Evolutionary conservation across 2,329 filamentous ascomycete species (phyloP), one percentile per base, ranked within the genome.

Genomic region (Aspergillus hiratsukae): DNA sequence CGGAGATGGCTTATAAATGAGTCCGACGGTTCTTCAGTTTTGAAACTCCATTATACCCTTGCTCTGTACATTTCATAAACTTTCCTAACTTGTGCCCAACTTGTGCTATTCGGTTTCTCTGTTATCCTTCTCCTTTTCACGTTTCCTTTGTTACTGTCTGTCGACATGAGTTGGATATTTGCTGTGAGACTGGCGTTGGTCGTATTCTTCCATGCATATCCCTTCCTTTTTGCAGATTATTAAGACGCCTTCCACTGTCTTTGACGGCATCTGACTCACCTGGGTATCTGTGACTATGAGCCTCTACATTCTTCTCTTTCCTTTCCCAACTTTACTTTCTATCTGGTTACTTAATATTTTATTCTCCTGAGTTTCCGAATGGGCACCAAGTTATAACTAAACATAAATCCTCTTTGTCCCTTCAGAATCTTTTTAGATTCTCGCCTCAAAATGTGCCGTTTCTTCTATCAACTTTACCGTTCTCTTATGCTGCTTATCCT

Each of bases 41-140:
- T 62, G 68, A 64, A 58, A 64, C 69, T 62, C 66, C 63, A 69
- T 46, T 72, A 72, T 72, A 72, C 70, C 70, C 70, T 69, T 72
- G 66, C 64, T 72, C 65, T 66, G 70, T 73, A 73, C 64, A 71
- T 72, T 70, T 69, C 64, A 57, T 67, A 60, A 59, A 60, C 41
- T 43, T 60, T 61, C 31, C 41, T 17, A 37, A 37, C 14, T 37
- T 37, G 31, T 17, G 31, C 31, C 14, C 31, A 51, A 35, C 35
- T 61, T 61, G 56, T 61, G 58, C 52, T 61, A 57, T 58, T 66
- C 60, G 63, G 62, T 61, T 67, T 57, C 62, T 61, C 51, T 58
- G 56, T 56, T 52, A 37, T 51, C 53, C 37, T 57, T 55, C 40
- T 56, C 55, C 48, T 64, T 63, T 56, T 58, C 48, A 56, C 49